A percentile compares a stretch with the other conserved stretches of the same genome.
These are phyloP conservation scores for Geotrichum aggregatum DNA, from an alignment of 1,139 yeast genomes.

Conservation along the genomic window DNA sequence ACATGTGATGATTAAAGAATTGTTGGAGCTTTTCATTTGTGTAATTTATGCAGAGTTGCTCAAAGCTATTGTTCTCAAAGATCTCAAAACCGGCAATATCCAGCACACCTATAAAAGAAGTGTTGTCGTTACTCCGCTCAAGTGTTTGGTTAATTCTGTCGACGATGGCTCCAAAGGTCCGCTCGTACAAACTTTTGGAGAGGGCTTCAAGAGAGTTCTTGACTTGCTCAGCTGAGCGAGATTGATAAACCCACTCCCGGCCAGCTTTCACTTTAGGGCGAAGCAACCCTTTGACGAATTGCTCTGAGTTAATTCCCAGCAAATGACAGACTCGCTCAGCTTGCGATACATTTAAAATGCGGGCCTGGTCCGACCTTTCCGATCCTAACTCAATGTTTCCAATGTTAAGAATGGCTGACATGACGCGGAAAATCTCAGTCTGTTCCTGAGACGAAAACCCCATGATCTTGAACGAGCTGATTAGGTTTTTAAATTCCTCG, in stretches of 20 bases:
- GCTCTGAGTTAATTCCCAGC: slow-evolving; percentile 58
- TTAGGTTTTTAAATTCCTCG: slow-evolving; percentile 57
- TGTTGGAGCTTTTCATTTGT: slow-evolving; percentile 96
- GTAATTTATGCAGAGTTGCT: slow-evolving; percentile 92
- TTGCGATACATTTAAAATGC: slow-evolving; percentile 53
- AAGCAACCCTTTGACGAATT: slow-evolving; percentile 57
- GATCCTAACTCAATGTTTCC: slow-evolving; percentile 80
- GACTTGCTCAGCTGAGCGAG: slow-evolving; percentile 77
- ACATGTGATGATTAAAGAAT: slow-evolving; percentile 96
- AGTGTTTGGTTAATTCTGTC: slow-evolving; percentile 70
- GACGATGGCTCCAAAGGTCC: slow-evolving; percentile 73
- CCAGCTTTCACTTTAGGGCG: slow-evolving; percentile 92
- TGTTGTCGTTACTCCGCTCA: slow-evolving; percentile 40
- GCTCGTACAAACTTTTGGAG: slow-evolving; percentile 81
- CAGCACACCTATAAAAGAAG: slow-evolving; percentile 80
- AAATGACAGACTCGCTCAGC: slow-evolving; percentile 54
- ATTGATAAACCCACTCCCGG: slow-evolving; percentile 74
- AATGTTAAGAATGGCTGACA: slow-evolving; percentile 75
- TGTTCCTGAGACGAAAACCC: slow-evolving; percentile 61
- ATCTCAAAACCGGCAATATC: slow-evolving; percentile 98
- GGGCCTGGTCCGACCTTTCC: slow-evolving; percentile 71
- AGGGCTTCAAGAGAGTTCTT: slow-evolving; percentile 82
- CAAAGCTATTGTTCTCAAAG: slow-evolving; percentile 85
- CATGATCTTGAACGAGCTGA: slow-evolving; percentile 67
- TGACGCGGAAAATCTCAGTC: slow-evolving; percentile 55